phyloP scores from a whole-genome alignment of 148 eudicot species.

The Selenicereus undatus region DNA sequence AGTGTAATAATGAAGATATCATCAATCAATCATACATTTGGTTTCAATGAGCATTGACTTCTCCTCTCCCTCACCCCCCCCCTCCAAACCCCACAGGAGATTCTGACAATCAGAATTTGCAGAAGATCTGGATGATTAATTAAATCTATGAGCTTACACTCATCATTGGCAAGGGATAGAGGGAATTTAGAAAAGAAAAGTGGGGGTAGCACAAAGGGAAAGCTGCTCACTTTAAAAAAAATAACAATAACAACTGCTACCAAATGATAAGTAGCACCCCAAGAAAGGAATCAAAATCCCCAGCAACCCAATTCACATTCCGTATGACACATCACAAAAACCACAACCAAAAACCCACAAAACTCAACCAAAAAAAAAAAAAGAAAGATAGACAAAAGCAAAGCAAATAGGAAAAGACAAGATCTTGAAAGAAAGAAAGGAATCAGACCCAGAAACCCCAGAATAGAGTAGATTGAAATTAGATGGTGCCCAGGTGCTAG shows the following conservation, averaged over 20 bases:
- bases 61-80: background rate
- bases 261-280: conserved; percentile 18
- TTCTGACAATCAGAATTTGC: conserved; percentile 32
- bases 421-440: conserved; percentile 58
- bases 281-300: conserved; percentile 40
- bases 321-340: background rate
- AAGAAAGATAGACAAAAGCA: conserved; percentile 11
- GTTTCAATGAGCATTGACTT: background rate
- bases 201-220: conserved; percentile 23
- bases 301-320: conserved; percentile 9
- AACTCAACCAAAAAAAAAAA: background rate
- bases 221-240: conserved; percentile 22
- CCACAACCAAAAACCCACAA: conserved; percentile 13
- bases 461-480: background rate
- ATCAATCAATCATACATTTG: conserved; percentile 21
- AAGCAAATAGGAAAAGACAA: conserved; percentile 28
- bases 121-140: conserved; percentile 24
- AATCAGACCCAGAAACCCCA: conserved; percentile 29
- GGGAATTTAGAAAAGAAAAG: conserved; percentile 18
- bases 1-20: background rate
- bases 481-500: conserved; percentile 12
- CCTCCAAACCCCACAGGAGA: background rate
- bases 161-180: background rate
- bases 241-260: conserved; percentile 10
- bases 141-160: conserved; percentile 12